Evolutionary conservation across 106 monocot genomes (phyloP).

Genomic region (Hemerocallis citrina): DNA sequence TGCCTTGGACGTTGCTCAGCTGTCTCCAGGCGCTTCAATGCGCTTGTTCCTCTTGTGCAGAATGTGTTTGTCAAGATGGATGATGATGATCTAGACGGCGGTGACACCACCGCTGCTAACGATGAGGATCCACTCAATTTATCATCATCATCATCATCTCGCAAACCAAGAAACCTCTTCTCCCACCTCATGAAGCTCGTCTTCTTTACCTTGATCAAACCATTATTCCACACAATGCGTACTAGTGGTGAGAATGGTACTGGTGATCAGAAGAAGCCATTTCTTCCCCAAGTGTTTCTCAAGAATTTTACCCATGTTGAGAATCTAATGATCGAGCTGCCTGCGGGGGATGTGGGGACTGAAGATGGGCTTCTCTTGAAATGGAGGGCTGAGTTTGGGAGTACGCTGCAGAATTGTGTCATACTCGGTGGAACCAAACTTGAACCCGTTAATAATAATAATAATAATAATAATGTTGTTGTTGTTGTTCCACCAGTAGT

Average conservation of each 20-base stretch:
- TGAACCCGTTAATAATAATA: constrained; percentile 25
- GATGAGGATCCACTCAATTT: constrained; percentile 37
- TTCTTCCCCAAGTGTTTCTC: constrained; percentile 58
- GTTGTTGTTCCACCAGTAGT: constrained; percentile 5
- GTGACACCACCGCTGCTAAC: constrained; percentile 50
- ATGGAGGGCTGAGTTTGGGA: constrained; percentile 82
- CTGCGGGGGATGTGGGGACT: constrained; percentile 64
- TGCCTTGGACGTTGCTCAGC: constrained; percentile 66
- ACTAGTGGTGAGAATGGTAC: constrained; percentile 20
- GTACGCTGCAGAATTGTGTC: constrained; percentile 71
- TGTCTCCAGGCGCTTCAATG: constrained; percentile 66
- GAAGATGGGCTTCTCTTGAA: constrained; percentile 73
- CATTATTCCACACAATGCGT: constrained; percentile 50
- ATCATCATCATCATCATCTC: constrained; percentile 9
- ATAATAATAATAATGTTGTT: not conserved
- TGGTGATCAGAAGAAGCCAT: constrained; percentile 13
- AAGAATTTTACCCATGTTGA: constrained; percentile 60
- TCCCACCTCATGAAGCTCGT: constrained; percentile 52
- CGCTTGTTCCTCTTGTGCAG: constrained; percentile 57
- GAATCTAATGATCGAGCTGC: constrained; percentile 63
- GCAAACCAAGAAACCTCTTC: constrained; percentile 43
- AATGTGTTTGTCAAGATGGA: constrained; percentile 74
- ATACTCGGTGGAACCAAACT: constrained; percentile 65
- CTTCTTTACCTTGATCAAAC: constrained; percentile 42
- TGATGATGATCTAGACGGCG: constrained; percentile 40